phyloP scores from a whole-genome alignment of 768 basidiomycete species.

The Infundibulicybe gibba region DNA sequence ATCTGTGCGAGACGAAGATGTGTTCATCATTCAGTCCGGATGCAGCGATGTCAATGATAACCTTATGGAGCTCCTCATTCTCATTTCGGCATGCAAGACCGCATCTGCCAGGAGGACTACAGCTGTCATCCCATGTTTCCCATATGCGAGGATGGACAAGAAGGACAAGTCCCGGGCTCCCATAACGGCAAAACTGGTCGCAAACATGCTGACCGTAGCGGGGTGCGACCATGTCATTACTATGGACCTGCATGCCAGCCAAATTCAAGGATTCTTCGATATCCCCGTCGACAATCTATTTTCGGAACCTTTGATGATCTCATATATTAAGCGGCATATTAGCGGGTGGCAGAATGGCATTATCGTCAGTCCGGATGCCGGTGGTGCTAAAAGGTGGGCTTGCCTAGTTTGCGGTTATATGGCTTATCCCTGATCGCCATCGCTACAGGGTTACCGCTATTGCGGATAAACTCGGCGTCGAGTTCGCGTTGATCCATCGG shows the following conservation, averaged over 20 bases:
- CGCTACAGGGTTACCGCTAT: conserved; percentile 79
- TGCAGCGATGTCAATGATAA: conserved; percentile 91
- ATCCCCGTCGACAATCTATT: conserved; percentile 98
- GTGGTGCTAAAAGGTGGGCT: conserved; percentile 94
- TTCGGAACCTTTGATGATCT: conserved; percentile 92
- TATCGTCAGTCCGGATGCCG: conserved; percentile 96
- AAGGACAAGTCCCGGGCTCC: conserved; percentile 96
- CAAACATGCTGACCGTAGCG: conserved; percentile 96
- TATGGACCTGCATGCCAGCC: conserved; percentile 97
- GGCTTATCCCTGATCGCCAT: conserved; percentile 6
- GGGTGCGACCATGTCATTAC: conserved; percentile 99
- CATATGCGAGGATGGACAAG: conserved; percentile 96
- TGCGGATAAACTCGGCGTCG: conserved; percentile 91
- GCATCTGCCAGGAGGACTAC: conserved; percentile 94
- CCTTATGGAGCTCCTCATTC: conserved; percentile 97
- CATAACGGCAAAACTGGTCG: conserved; percentile 97
- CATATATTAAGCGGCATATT: conserved; percentile 87
- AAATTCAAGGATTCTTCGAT: conserved; percentile 99
- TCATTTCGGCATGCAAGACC: conserved; percentile 97
- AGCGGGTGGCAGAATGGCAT: conserved; percentile 84
- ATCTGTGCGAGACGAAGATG: conserved; percentile 96
- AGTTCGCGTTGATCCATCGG: conserved; percentile 94
- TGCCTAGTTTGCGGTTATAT: conserved; percentile 7
- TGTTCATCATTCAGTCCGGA: conserved; percentile 96
- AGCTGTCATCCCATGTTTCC: conserved; percentile 97